phyloP scores from a whole-genome alignment of 306 rosid genomes.

The Datisca glomerata region DNA sequence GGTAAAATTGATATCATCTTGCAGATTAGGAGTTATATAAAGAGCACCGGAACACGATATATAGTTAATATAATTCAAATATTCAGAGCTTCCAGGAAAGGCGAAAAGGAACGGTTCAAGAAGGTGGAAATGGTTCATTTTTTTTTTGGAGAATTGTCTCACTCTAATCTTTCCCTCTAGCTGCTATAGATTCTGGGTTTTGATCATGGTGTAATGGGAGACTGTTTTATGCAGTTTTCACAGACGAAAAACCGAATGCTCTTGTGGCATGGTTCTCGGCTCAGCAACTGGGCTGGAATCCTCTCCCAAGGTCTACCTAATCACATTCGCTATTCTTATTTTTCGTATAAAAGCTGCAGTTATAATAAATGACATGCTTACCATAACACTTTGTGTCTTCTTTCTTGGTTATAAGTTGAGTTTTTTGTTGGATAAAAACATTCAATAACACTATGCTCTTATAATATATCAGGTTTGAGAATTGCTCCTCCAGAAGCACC shows the following conservation, averaged over 20 bases:
- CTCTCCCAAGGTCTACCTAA: slow-evolving; percentile 88
- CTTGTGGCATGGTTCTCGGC: slow-evolving; percentile 90
- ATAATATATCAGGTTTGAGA: slow-evolving; percentile 57
- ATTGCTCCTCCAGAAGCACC: slow-evolving; percentile 96
- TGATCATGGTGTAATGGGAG: too few species aligned
- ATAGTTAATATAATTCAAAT: slow-evolving; percentile 49
- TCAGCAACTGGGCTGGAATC: slow-evolving; percentile 86
- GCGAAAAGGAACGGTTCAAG: slow-evolving; percentile 51
- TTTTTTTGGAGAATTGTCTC: background rate
- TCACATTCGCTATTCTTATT: too few species aligned
- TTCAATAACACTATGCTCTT: too few species aligned
- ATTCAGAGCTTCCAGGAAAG: slow-evolving; percentile 47
- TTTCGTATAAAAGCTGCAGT: too few species aligned
- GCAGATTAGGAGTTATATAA: slow-evolving; percentile 30
- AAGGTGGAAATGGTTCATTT: slow-evolving; percentile 36
- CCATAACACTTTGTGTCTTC: too few species aligned
- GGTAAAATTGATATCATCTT: slow-evolving; percentile 29
- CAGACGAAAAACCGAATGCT: slow-evolving; percentile 65
- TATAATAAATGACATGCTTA: too few species aligned
- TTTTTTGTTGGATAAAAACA: too few species aligned
- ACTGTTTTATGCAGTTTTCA: slow-evolving; percentile 33
- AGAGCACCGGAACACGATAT: slow-evolving; percentile 57
- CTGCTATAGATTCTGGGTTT: too few species aligned
- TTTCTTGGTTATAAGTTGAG: too few species aligned
- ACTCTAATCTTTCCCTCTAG: too few species aligned